A percentile compares a stretch with the other conserved stretches of the same genome.
Evolutionary conservation across 2,329 filamentous ascomycete species (phyloP).

Genomic region (Penicillium nordicum): DNA sequence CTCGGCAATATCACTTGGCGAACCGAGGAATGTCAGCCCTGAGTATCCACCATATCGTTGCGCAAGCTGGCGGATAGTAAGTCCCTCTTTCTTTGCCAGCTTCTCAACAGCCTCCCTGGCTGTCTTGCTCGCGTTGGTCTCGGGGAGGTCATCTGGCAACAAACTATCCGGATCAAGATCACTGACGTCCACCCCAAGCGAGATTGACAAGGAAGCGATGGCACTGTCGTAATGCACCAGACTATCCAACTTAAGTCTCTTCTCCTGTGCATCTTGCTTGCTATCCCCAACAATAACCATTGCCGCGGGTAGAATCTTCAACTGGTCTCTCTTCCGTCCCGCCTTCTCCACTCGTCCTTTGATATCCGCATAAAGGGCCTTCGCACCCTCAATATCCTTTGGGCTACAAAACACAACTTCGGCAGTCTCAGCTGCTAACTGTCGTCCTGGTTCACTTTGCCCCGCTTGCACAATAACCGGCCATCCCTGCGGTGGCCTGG

Average conservation of each 20-base stretch:
- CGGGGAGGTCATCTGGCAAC: conserved; percentile 49
- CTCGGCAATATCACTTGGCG: conserved; percentile 49
- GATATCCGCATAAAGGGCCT: conserved; percentile 52
- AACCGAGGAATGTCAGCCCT: conserved; percentile 52
- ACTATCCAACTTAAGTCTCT: conserved; percentile 50
- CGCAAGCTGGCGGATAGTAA: conserved; percentile 53
- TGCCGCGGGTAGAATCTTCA: conserved; percentile 54
- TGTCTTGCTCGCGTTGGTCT: conserved; percentile 55
- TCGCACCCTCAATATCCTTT: conserved; percentile 45
- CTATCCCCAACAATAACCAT: conserved; percentile 51
- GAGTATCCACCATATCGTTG: conserved; percentile 51
- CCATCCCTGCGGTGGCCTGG: conserved; percentile 53
- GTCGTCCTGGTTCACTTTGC: conserved; percentile 51
- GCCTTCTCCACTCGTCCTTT: conserved; percentile 47
- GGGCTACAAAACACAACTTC: conserved; percentile 54
- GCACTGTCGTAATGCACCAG: conserved; percentile 55
- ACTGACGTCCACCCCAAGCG: conserved; percentile 49
- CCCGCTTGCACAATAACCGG: conserved; percentile 56
- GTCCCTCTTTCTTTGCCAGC: conserved; percentile 44
- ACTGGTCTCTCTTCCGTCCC: conserved; percentile 45
- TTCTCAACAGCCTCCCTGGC: conserved; percentile 45
- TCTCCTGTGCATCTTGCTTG: conserved; percentile 48
- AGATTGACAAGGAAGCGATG: conserved; percentile 52
- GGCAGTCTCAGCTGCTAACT: conserved; percentile 53
- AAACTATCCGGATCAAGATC: conserved; percentile 50